Conservation (phyloP, 768 basidiomycete genomes). For the Trametes cinnabarina region DNA sequence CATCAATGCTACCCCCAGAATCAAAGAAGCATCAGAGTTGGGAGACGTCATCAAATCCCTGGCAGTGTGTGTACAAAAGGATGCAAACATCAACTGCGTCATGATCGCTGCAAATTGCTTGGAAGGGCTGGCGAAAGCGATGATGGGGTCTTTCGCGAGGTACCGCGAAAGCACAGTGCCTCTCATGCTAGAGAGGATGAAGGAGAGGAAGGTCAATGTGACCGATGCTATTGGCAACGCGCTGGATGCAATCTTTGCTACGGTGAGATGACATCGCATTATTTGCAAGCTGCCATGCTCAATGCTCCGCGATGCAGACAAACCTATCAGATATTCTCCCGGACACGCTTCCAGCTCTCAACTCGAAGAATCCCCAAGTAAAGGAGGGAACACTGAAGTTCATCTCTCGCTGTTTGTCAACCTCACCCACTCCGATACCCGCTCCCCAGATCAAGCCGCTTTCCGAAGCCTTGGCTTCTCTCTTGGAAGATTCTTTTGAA, state of each 20-base stretch:
- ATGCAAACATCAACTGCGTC: constrained; percentile 96
- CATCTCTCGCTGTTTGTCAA: constrained; percentile 71
- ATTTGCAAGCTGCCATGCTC: not conserved
- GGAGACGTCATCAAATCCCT: constrained; percentile 74
- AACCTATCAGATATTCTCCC: constrained; percentile 78
- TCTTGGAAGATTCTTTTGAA: constrained; percentile 87
- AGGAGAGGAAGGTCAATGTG: constrained; percentile 90
- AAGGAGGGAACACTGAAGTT: constrained; percentile 92
- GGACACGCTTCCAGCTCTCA: constrained; percentile 73
- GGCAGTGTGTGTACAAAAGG: constrained; percentile 76
- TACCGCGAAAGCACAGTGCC: constrained; percentile 71
- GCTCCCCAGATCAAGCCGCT: constrained; percentile 78
- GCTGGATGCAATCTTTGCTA: constrained; percentile 82
- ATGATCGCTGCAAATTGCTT: constrained; percentile 82
- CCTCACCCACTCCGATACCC: constrained; percentile 66
- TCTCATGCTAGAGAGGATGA: constrained; percentile 82
- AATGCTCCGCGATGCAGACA: constrained; percentile 46
- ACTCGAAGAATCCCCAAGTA: constrained; percentile 94
- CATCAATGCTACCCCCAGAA: constrained; percentile 66
- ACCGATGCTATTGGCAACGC: constrained; percentile 86
- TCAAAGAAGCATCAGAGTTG: constrained; percentile 78
- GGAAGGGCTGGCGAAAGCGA: constrained; percentile 81
- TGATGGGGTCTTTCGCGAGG: constrained; percentile 71
- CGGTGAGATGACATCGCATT: constrained; percentile 49
- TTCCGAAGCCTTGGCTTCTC: constrained; percentile 67